Evolutionary conservation across 2,329 filamentous ascomycete species (phyloP), one percentile per base, ranked within the genome.

Genomic region (Periconia sp.): DNA sequence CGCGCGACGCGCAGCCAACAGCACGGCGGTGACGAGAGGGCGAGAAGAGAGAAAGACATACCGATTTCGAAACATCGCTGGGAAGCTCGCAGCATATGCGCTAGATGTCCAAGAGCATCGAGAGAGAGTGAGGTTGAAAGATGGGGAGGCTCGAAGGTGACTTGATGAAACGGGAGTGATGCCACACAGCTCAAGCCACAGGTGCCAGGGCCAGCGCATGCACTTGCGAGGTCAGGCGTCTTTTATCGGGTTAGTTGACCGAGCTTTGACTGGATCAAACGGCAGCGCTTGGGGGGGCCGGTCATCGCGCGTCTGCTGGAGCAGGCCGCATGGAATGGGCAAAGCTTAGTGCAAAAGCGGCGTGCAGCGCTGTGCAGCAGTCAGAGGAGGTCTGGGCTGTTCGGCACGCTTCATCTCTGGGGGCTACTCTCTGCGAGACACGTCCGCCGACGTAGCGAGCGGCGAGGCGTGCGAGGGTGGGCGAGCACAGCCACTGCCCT

Each of bases 21-120:
- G 46, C 44, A 38, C 36, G 44, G 47, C 24, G 11, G 25, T 21
- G 17, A 15, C 15, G 18, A 26, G 30, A 19, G 21, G 17, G 22
- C 30, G 36, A 40, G 46, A 26, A 26, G 32, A 32, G 33, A 29
- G 38, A 30, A 32, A 23, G 40, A 68, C 72, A 44, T 65, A 76
- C 73, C 73, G 66, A 57, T 76, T 75, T 55, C 72, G 72, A 69
- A 76, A 76, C 73, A 76, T 75, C 57, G 63, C 65, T 54, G 45
- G 43, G 54, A 47, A 55, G 59, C 54, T 68, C 57, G 52, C 56
- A 50, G 59, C 53, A 58, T 56, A 51, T 43, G 48, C 45, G 34
- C 52, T 46, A 54, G 40, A 37, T 42, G 45, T 46, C 43, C 39
- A 48, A 48, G 54, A 50, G 61, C 65, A 70, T 69, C 57, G 59